phyloP scores from a whole-genome alignment of 179 eudicot genomes.

The Silene coronaria region DNA sequence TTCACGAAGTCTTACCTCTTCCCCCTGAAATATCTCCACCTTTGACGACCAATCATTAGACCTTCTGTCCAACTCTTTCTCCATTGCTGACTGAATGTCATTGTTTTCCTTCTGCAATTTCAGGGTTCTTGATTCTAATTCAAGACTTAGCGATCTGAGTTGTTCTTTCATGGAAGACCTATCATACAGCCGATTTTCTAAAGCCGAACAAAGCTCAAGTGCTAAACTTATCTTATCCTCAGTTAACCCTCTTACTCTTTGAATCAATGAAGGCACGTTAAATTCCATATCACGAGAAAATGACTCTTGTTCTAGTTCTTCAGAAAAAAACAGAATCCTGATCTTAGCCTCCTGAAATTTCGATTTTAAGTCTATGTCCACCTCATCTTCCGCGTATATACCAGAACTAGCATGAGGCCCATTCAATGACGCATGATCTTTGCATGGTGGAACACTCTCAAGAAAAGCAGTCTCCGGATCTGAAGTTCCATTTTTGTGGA shows the following conservation, averaged over 20 bases:
- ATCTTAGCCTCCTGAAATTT: slow-evolving; percentile 67
- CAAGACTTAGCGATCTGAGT: slow-evolving; percentile 30
- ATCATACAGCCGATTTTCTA: slow-evolving; percentile 45
- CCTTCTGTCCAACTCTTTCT: slow-evolving; percentile 83
- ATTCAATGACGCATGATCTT: slow-evolving; percentile 20
- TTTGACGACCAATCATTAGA: slow-evolving; percentile 82
- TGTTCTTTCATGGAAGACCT: slow-evolving; percentile 49
- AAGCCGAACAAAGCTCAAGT: slow-evolving; percentile 47
- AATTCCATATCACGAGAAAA: slow-evolving; percentile 43
- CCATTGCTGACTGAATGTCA: slow-evolving; percentile 58
- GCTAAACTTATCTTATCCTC: slow-evolving; percentile 62
- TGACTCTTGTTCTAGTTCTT: slow-evolving; percentile 55
- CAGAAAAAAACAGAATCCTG: slow-evolving; percentile 40
- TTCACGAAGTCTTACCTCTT: slow-evolving; percentile 84
- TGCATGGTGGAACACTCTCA: slow-evolving; percentile 12
- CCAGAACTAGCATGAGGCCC: slow-evolving; percentile 16
- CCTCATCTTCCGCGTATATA: slow-evolving; percentile 30
- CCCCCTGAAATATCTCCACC: slow-evolving; percentile 64
- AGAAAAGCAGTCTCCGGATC: slow-evolving; percentile 25
- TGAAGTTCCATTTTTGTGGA: slow-evolving; percentile 25
- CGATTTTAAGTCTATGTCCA: slow-evolving; percentile 39
- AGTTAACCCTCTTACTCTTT: slow-evolving; percentile 44
- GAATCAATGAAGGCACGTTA: slow-evolving; percentile 48
- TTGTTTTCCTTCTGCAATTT: slow-evolving; percentile 68
- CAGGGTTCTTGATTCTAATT: slow-evolving; percentile 39